phyloP scores from a whole-genome alignment of 1,284 basidiomycete species.

The Fistulina hepatica region DNA sequence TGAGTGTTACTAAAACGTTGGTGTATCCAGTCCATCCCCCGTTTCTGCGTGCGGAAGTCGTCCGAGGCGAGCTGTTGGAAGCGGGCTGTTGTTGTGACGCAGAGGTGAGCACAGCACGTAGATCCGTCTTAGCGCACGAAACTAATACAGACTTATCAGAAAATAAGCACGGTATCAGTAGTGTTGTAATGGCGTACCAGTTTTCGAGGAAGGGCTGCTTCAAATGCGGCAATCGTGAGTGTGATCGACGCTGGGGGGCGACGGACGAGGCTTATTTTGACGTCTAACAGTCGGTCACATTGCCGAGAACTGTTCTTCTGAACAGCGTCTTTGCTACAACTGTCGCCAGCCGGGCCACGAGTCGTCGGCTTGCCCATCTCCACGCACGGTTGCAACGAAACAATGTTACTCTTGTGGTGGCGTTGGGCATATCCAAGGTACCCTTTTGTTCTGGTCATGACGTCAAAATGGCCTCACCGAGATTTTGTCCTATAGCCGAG shows the following conservation, averaged over 20 bases:
- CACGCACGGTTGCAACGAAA: slow-evolving; percentile 61
- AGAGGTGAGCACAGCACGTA: too few species aligned
- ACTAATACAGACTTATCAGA: too few species aligned
- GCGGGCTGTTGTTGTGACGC: too few species aligned
- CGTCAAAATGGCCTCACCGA: slow-evolving; percentile 3
- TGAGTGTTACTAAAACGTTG: too few species aligned
- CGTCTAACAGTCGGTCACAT: slow-evolving; percentile 69
- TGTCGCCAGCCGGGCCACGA: slow-evolving; percentile 87
- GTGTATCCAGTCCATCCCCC: too few species aligned
- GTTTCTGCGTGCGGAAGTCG: too few species aligned
- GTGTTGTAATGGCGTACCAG: slow-evolving; percentile 73
- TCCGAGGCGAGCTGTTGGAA: too few species aligned
- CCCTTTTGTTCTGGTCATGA: background rate
- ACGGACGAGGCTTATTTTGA: slow-evolving; percentile 14
- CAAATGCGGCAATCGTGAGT: slow-evolving; percentile 77
- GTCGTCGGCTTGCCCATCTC: slow-evolving; percentile 77
- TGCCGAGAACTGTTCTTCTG: slow-evolving; percentile 81
- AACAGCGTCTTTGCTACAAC: slow-evolving; percentile 85
- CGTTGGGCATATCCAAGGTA: slow-evolving; percentile 58
- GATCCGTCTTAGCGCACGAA: too few species aligned
- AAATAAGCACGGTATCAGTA: too few species aligned
- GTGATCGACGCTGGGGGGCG: too few species aligned
- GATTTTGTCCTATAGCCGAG: slow-evolving; percentile 40
- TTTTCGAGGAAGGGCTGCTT: slow-evolving; percentile 78
- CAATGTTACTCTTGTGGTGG: slow-evolving; percentile 76